These are phyloP conservation scores for Fraxinus quadrangulata DNA, from an alignment of 257 asterid genomes.

Conservation along the genomic window DNA sequence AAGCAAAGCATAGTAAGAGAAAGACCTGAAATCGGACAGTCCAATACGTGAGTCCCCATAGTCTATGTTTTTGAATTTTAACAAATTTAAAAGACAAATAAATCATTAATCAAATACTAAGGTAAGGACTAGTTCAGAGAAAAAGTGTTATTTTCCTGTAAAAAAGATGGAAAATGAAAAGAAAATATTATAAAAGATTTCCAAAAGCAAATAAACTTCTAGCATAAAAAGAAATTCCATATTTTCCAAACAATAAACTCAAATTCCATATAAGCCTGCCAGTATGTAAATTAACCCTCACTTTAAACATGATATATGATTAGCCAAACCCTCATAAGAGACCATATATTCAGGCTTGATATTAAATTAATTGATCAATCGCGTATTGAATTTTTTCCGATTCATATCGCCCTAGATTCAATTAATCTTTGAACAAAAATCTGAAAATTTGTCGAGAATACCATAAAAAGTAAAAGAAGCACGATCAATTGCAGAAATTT, in stretches of 20 bases:
- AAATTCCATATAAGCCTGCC: neutral
- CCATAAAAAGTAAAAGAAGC: neutral
- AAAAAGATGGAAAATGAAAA: neutral
- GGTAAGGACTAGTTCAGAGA: neutral
- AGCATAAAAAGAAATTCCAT: neutral
- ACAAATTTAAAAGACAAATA: neutral
- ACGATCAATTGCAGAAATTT: neutral
- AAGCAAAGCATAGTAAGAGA: slow-evolving; percentile 77
- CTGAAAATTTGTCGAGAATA: too few relatives aligned
- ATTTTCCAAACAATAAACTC: neutral
- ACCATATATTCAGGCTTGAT: neutral
- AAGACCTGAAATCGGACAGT: slow-evolving; percentile 60
- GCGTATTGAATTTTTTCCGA: neutral
- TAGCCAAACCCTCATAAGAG: neutral
- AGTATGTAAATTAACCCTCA: neutral
- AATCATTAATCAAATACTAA: neutral
- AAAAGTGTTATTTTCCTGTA: neutral
- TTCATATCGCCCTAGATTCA: neutral
- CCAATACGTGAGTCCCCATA: neutral
- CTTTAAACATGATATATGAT: neutral
- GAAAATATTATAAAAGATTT: neutral
- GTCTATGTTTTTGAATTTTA: neutral
- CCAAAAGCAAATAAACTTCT: neutral
- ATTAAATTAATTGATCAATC: neutral
- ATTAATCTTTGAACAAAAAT: too few relatives aligned